Evolutionary conservation across 768 basidiomycete genomes (phyloP).

Genomic region (Hebeloma cylindrosporum): DNA sequence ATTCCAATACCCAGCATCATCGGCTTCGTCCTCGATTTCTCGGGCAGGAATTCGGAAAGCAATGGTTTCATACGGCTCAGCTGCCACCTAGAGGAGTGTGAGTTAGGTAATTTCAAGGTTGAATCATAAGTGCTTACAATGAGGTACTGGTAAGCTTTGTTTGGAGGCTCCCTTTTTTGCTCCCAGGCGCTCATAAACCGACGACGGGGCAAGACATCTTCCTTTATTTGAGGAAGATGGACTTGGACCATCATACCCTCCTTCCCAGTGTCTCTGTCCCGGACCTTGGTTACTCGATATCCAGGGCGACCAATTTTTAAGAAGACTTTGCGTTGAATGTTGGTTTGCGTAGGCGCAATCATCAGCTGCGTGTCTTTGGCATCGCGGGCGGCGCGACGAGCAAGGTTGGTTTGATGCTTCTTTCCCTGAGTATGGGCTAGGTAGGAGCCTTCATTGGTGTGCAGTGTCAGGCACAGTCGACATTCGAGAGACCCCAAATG

Average conservation of each 20-base stretch:
- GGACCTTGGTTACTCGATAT: constrained; percentile 94
- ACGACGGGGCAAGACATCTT: constrained; percentile 77
- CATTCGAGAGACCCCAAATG: constrained; percentile 98
- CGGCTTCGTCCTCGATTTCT: constrained; percentile 94
- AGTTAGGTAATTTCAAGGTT: neutral
- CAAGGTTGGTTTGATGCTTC: constrained; percentile 98
- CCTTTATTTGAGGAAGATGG: constrained; percentile 91
- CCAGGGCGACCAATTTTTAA: constrained; percentile 96
- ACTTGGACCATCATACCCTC: constrained; percentile 99
- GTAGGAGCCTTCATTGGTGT: constrained; percentile 99
- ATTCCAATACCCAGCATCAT: constrained; percentile 88
- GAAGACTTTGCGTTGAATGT: constrained; percentile 89
- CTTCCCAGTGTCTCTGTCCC: constrained; percentile 86
- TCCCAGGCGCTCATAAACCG: constrained; percentile 99
- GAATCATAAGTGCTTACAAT: constrained; percentile 60
- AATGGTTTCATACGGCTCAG: constrained; percentile 99
- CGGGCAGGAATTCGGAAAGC: constrained; percentile 98
- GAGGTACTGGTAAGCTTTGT: constrained; percentile 96
- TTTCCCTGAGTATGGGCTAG: constrained; percentile 99
- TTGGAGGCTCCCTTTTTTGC: constrained; percentile 92
- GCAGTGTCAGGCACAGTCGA: constrained; percentile 93
- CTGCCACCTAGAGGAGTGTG: constrained; percentile 70
- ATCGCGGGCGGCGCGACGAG: constrained; percentile 95
- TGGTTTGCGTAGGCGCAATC: constrained; percentile 79
- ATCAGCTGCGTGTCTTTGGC: constrained; percentile 91